Evolutionary conservation across 768 basidiomycete genomes (phyloP), one percentile per base, ranked within the genome.

Genomic region (Pisolithus tinctorius): DNA sequence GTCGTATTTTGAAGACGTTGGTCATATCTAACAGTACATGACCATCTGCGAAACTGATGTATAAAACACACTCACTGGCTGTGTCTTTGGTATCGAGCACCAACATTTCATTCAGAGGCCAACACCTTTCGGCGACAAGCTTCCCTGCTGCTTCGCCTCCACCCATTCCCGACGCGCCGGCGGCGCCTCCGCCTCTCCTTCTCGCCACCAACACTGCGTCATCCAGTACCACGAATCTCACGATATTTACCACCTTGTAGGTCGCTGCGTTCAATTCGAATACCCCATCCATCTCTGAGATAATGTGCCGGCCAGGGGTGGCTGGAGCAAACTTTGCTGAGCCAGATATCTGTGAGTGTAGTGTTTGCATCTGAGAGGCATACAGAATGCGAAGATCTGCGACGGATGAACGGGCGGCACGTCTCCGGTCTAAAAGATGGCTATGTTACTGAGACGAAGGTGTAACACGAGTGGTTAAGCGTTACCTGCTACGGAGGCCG

Each of bases 61-160:
- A 29, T 27, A 41, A 37, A 31, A n/a, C 13, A n/a, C 14, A 57
- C 84, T 57, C 51, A 94, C 94, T 86, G 6, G 91, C 78, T 4
- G 92, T 86, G 68, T 98, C 96, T 67, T 97, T 98, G 31, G 95
- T 91, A 66, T 99, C 96, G 17, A 95, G 77, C 0, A 98, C 93
- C 36, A 95, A 70, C 78, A 98, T 91, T 66, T 99, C 96, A 58
- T 83, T 88, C 63, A 98, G 71, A 7, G 86, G 80, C 90, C 93
- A 99, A 65, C 92, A 97, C 57, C 81, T 75, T 61, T 98, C 95
- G 0, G 95, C 96, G 2, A 95, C 89, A 34, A 97, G 76, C 65
- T 91, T 87, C 8, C 84, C 83, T 53, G 68, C 68, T 0, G 75
- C 75, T 27, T 80, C 82, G 47, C 83, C 79, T 43, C 73, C 55